Percentiles rank a stretch among this genome's conserved stretches.
Conservation (phyloP, 352 stramenopile genomes). For the Globisporangium uncinulatum region DNA sequence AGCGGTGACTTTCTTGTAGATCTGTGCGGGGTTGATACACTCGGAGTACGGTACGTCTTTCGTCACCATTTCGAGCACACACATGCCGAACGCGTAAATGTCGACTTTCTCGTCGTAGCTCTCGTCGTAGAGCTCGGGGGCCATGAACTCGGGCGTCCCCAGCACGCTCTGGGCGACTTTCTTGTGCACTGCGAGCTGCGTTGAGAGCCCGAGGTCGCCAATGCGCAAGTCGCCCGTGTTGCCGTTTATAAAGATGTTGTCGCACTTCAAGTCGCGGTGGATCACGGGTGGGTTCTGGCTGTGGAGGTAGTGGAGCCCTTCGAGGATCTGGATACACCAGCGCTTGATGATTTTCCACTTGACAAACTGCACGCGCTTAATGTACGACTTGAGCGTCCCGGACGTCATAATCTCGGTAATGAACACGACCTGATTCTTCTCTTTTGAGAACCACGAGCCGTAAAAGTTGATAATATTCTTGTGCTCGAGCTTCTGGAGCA, state of each 20-base stretch:
- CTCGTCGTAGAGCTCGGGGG: slow-evolving; percentile 98
- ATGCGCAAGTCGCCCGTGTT: slow-evolving; percentile 97
- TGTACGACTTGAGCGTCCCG: slow-evolving; percentile 94
- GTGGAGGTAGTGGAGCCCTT: slow-evolving; percentile 92
- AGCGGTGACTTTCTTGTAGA: slow-evolving; percentile 90
- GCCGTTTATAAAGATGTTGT: slow-evolving; percentile 99
- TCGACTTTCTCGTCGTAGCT: slow-evolving; percentile 97
- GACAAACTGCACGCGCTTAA: slow-evolving; percentile 97
- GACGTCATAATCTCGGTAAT: slow-evolving; percentile 99
- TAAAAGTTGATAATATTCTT: slow-evolving; percentile 99
- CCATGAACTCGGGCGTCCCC: slow-evolving; percentile 99
- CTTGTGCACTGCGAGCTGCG: slow-evolving; percentile 75
- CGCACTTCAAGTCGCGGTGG: slow-evolving; percentile 92
- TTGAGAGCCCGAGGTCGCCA: slow-evolving; percentile 94
- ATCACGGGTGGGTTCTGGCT: slow-evolving; percentile 88
- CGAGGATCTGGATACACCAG: slow-evolving; percentile 97
- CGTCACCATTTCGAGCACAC: slow-evolving; percentile 99
- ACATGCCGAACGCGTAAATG: slow-evolving; percentile 99
- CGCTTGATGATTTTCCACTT: slow-evolving; percentile 98
- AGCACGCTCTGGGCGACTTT: slow-evolving; percentile 89
- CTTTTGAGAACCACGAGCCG: slow-evolving; percentile 97
- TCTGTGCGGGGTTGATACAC: slow-evolving; percentile 89
- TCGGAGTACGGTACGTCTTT: slow-evolving; percentile 98
- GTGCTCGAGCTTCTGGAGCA: slow-evolving; percentile 97
- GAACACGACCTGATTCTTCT: slow-evolving; percentile 98